A percentile compares a stretch with the other conserved stretches of the same genome.
These are phyloP conservation scores for Cladosporium cucumerinum DNA, from an alignment of 2,329 filamentous ascomycete species.

Conservation along the genomic window DNA sequence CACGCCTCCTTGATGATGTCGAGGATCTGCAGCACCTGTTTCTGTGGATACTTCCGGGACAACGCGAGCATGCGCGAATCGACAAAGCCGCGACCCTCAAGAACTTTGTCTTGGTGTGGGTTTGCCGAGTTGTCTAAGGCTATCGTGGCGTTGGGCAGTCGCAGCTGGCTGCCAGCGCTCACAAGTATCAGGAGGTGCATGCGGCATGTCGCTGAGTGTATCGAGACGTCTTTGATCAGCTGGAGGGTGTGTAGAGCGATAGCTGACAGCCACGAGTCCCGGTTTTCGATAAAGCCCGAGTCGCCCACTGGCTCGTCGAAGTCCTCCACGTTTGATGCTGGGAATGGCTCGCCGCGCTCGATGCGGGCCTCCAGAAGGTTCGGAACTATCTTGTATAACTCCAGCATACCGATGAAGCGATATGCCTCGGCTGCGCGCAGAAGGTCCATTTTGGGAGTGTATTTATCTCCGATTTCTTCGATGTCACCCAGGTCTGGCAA, in stretches of 20 bases:
- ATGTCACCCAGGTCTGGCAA: constrained; percentile 48
- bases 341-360: constrained; percentile 20
- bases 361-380: constrained; percentile 27
- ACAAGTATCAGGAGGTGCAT: constrained; percentile 54
- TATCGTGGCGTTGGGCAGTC: constrained; percentile 37
- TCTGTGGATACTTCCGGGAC: constrained; percentile 48
- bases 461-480: constrained; percentile 50
- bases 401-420: constrained; percentile 51
- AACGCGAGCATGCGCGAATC: constrained; percentile 47
- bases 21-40: constrained; percentile 50
- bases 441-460: constrained; percentile 53
- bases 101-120: constrained; percentile 29
- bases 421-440: constrained; percentile 53
- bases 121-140: constrained; percentile 44
- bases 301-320: constrained; percentile 24
- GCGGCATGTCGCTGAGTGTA: constrained; percentile 53
- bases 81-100: constrained; percentile 46
- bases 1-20: constrained; percentile 53
- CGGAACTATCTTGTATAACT: constrained; percentile 55
- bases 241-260: constrained; percentile 51
- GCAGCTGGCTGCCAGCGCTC: constrained; percentile 50
- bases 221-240: constrained; percentile 48
- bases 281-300: constrained; percentile 20
- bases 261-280: constrained; percentile 47
- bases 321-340: constrained; percentile 16